Base-by-base conservation (phyloP, 2,329 filamentous ascomycete genomes). In the Onygenales sp. region DNA sequence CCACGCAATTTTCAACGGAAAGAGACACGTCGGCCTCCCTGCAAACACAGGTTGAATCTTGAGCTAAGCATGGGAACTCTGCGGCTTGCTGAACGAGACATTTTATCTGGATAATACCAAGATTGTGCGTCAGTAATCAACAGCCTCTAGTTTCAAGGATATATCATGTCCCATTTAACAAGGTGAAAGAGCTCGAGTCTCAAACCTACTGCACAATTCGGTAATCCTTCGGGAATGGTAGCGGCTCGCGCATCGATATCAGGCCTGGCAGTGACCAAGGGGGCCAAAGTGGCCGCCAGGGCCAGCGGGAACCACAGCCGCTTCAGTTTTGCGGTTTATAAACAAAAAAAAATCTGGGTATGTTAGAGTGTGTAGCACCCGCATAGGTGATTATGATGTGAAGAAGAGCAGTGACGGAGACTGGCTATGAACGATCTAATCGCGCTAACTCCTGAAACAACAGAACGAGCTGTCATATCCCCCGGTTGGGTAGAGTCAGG, bases 261-360 rank as follows among this genome's bases (percentile, higher is more conserved):
- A n/a, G 31, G 21, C 7, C 32, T n/a, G 2, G 45, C 32, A 13
- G 45, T 48, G 33, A 31, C 45, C n/a, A 38, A 35, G 33, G 33
- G 5, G 33, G 32, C 45, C 45, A 38, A 48, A n/a, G 27, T n/a
- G n/a, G 45, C 45, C 45, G 14, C 45, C 6, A 48, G 45, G 45
- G 45, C 45, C 33, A 48, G 33, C 14, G 35, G 33, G 27, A 48
- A 5, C 33, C 33, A 35, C 9, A 17, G 21, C 14, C 5, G 7
- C 45, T 27, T 48, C 45, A 48, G 45, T 7, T 48, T 48, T 48
- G 45, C 45, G 32, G 14, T 38, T 48, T 27, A 45, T 48, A 36
- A 38, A 48, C 13, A n/a, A 32, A 39, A n/a, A 32, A 39, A 8
- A 14, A 11, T 10, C 14, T 11, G 33, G 14, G 7, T 21, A n/a